Evolutionary conservation across 306 rosid species (phyloP).

Genomic region (Cicer pinnatifidum): DNA sequence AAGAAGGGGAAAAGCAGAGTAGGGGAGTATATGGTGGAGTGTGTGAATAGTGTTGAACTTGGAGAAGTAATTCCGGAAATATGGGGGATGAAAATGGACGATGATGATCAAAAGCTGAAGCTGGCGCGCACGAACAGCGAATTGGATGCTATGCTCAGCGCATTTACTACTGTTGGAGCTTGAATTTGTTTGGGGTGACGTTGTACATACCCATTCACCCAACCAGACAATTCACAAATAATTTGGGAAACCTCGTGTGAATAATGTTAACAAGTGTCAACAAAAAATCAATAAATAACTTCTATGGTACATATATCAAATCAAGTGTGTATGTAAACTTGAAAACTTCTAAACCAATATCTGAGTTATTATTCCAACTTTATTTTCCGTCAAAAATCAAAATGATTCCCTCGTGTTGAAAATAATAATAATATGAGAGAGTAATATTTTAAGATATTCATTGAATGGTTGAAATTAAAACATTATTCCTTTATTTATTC

Average conservation of each 20-base stretch:
- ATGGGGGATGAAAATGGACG: constrained; percentile 55
- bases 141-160: constrained; percentile 52
- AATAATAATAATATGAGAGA: too few relatives aligned
- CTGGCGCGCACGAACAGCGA: constrained; percentile 59
- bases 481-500: too few relatives aligned
- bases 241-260: constrained; percentile 31
- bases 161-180: constrained; percentile 66
- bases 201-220: constrained; percentile 20
- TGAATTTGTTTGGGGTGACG: constrained; percentile 38
- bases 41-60: constrained; percentile 46
- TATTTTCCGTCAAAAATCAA: too few relatives aligned
- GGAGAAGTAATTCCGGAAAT: constrained; percentile 62
- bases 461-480: too few relatives aligned
- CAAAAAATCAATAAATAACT: background rate
- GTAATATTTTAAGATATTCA: too few relatives aligned
- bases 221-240: background rate
- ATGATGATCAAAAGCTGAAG: constrained; percentile 40
- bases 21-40: constrained; percentile 68
- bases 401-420: background rate
- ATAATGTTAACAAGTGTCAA: constrained; percentile 20
- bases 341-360: background rate
- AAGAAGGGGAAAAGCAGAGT: constrained; percentile 55
- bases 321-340: background rate
- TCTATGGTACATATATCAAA: background rate
- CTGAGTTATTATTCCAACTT: background rate